A percentile compares a stretch with the other conserved stretches of the same genome.
Evolutionary conservation across 306 rosid genomes (phyloP).

Genomic region (Oxytropis ochrocephala): DNA sequence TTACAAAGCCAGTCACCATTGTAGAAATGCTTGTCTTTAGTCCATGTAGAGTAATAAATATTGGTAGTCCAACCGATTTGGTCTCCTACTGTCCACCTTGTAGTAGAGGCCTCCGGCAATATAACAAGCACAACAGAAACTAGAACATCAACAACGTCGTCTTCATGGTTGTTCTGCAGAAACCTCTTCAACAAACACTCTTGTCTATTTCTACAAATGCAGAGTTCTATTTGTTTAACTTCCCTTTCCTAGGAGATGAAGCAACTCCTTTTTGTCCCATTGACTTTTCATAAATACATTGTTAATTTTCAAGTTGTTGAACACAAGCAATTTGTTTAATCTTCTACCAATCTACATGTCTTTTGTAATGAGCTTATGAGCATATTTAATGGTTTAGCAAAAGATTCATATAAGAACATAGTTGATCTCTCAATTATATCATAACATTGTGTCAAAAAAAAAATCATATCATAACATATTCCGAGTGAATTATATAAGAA

Average conservation of each 20-base stretch:
- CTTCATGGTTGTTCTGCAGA: constrained; percentile 29
- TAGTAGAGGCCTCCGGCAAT: constrained; percentile 52
- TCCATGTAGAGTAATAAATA: constrained; percentile 63
- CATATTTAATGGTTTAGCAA: too few relatives aligned
- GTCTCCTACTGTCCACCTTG: constrained; percentile 46
- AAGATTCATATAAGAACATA: too few relatives aligned
- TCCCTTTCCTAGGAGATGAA: not conserved
- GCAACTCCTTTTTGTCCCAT: not conserved
- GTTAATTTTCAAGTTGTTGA: not conserved
- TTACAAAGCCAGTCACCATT: constrained; percentile 78
- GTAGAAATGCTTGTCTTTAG: constrained; percentile 58
- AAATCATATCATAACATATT: too few relatives aligned
- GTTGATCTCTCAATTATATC: too few relatives aligned
- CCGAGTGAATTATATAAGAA: too few relatives aligned
- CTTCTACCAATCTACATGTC: not conserved
- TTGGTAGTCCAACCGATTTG: constrained; percentile 55
- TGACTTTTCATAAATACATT: not conserved
- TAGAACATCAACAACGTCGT: constrained; percentile 17
- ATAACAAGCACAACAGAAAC: constrained; percentile 18
- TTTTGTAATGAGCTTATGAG: too few relatives aligned
- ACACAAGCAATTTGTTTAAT: not conserved
- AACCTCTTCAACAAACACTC: constrained; percentile 12
- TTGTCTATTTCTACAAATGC: not conserved
- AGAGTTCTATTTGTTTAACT: not conserved
- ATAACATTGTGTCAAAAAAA: too few relatives aligned